These are phyloP conservation scores for Psilocybe subaeruginosa DNA, from an alignment of 768 basidiomycete genomes.

Conservation along the genomic window DNA sequence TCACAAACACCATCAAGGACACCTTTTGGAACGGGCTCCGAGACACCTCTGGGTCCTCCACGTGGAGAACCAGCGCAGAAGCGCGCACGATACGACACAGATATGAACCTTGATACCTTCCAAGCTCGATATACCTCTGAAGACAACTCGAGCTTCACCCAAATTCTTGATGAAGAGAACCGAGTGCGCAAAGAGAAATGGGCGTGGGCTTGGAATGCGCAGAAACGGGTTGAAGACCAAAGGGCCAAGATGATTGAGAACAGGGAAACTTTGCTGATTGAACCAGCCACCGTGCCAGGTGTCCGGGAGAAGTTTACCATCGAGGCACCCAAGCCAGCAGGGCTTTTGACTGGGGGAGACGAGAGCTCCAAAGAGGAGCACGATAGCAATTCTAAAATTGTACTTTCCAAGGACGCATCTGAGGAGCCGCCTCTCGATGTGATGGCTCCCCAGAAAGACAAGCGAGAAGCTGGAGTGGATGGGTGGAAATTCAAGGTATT, in stretches of 20 bases:
- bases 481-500: slow-evolving; percentile 82
- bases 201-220: slow-evolving; percentile 95
- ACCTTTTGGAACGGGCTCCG: slow-evolving; percentile 61
- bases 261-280: slow-evolving; percentile 73
- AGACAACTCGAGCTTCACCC: slow-evolving; percentile 95
- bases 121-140: slow-evolving; percentile 94
- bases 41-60: slow-evolving; percentile 60
- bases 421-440: slow-evolving; percentile 57
- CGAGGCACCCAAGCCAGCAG: slow-evolving; percentile 57
- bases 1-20: slow-evolving; percentile 61
- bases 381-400: slow-evolving; percentile 27
- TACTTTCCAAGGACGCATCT: slow-evolving; percentile 27
- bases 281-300: slow-evolving; percentile 61
- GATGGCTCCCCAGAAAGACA: slow-evolving; percentile 81
- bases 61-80: slow-evolving; percentile 51
- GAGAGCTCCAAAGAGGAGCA: slow-evolving; percentile 26
- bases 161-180: slow-evolving; percentile 92
- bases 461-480: slow-evolving; percentile 71
- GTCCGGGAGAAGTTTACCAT: slow-evolving; percentile 71
- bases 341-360: slow-evolving; percentile 49
- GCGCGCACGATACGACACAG: slow-evolving; percentile 59
- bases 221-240: slow-evolving; percentile 74
- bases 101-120: slow-evolving; percentile 80
- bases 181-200: slow-evolving; percentile 75
- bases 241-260: slow-evolving; percentile 66